Evolutionary conservation across 441 rosid species (phyloP), one percentile per base, ranked within the genome.

Genomic region (Eutrema salsugineum): DNA sequence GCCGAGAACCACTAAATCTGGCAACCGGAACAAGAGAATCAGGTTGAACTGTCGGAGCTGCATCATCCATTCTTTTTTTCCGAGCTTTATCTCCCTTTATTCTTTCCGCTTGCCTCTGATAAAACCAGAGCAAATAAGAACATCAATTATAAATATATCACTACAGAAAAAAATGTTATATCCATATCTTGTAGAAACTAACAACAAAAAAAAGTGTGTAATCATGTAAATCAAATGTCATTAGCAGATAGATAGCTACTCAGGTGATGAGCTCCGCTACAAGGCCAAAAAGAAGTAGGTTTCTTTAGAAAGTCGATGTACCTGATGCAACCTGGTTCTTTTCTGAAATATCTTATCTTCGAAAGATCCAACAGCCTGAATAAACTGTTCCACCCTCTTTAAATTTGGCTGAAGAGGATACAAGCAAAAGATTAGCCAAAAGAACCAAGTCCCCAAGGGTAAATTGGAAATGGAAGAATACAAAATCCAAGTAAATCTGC

Each of bases 311-410:
- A 39, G 17, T 54, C 2, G 17, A 51, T 63, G 55, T 62, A 93
- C 99, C 97, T 91, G 94, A 80, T 91, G 91, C 33, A 87, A 50
- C 56, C 85, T 87, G 15, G 91, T 87, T 81, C 98, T 91, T 87
- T 96, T 96, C 85, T 87, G 94, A 78, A 96, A 96, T 84, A 93
- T 96, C 77, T 82, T 82, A 77, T 96, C 98, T 82, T 96, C 99
- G 3, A 71, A 93, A 12, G 93, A 86, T 78, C 98, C 98, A 68
- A 96, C 87, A 59, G 93, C 95, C 82, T 88, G 97, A 77, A 96
- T 90, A 75, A 96, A 96, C 72, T 86, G 91, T 82, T 91, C 99
- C 65, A 96, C 97, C 66, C 87, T 81, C 66, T 70, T 78, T 80
- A 96, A 85, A 78, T 87, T 82, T 20, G 97, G 97, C 99, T 96